These are phyloP conservation scores for Podila horticola DNA, from an alignment of 192 early-diverging fungal genomes.

Conservation along the genomic window DNA sequence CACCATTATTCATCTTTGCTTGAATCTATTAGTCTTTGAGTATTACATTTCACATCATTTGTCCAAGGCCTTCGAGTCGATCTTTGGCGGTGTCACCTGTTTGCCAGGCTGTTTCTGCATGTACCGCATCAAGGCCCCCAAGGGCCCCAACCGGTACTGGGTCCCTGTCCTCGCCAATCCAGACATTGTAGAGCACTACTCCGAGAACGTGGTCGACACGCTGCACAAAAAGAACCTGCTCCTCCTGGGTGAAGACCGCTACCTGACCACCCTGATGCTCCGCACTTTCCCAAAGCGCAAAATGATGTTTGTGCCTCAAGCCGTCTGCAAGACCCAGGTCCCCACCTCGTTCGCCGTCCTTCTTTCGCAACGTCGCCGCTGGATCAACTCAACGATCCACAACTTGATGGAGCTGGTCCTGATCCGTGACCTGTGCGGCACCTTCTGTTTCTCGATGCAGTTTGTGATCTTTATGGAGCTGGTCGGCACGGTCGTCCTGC, in stretches of 20 bases:
- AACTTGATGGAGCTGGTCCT: slow-evolving; percentile 87
- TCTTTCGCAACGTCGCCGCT: slow-evolving; percentile 87
- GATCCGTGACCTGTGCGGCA: slow-evolving; percentile 88
- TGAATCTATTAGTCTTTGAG: slow-evolving; percentile 55
- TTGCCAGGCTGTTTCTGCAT: slow-evolving; percentile 85
- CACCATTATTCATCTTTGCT: neutral
- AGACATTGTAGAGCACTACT: slow-evolving; percentile 86
- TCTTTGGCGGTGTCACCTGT: slow-evolving; percentile 85
- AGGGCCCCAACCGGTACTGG: slow-evolving; percentile 79
- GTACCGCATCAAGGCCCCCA: slow-evolving; percentile 85
- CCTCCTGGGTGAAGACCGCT: slow-evolving; percentile 92
- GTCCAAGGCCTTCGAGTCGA: slow-evolving; percentile 81
- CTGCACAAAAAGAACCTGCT: slow-evolving; percentile 93
- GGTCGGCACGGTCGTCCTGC: slow-evolving; percentile 90
- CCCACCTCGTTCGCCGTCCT: slow-evolving; percentile 87
- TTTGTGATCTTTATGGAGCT: slow-evolving; percentile 97
- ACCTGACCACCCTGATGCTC: slow-evolving; percentile 91
- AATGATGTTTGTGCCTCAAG: slow-evolving; percentile 91
- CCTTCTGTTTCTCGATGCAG: slow-evolving; percentile 95
- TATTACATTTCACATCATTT: slow-evolving; percentile 80
- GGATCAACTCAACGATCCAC: slow-evolving; percentile 97
- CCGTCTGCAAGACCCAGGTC: slow-evolving; percentile 92
- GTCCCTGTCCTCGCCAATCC: slow-evolving; percentile 83
- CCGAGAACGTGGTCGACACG: slow-evolving; percentile 82
- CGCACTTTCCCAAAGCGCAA: slow-evolving; percentile 90